Conservation (phyloP, 1,139 yeast species). For the Taiozyma sp. region DNA sequence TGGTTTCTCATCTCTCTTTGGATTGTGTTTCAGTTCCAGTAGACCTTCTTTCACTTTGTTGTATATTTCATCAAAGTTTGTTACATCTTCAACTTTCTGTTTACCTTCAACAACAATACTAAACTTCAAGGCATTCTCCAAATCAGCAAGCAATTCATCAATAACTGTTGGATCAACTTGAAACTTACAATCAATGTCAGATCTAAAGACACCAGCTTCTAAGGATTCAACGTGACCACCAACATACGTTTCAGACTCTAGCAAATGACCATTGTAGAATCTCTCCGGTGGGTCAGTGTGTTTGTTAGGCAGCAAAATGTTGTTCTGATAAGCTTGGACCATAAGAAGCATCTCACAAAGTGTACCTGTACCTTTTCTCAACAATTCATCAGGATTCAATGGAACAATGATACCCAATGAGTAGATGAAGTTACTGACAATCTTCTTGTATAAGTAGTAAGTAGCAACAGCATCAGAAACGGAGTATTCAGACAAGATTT, state of each 20-base stretch:
- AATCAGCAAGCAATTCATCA: conserved; percentile 70
- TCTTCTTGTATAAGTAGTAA: conserved; percentile 90
- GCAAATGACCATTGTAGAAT: conserved; percentile 88
- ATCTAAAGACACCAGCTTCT: conserved; percentile 96
- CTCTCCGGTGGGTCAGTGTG: conserved; percentile 90
- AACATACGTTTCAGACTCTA: conserved; percentile 95
- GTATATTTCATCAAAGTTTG: conserved; percentile 73
- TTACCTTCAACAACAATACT: conserved; percentile 82
- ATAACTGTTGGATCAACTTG: conserved; percentile 76
- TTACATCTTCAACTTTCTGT: conserved; percentile 67
- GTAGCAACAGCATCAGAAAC: conserved; percentile 99
- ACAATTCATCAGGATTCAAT: conserved; percentile 91
- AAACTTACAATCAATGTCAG: conserved; percentile 77
- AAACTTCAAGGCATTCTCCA: conserved; percentile 75
- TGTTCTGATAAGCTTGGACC: conserved; percentile 88
- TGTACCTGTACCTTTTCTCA: conserved; percentile 98
- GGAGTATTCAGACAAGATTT: conserved; percentile 88
- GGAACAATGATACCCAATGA: conserved; percentile 96
- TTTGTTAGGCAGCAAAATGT: conserved; percentile 85
- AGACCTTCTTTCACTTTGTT: conserved; percentile 52
- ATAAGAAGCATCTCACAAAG: conserved; percentile 95
- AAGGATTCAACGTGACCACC: conserved; percentile 98
- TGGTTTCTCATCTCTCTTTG: conserved; percentile 72
- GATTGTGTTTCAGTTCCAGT: conserved; percentile 52
- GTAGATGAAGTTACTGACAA: conserved; percentile 95